Conservation (phyloP, 1,284 basidiomycete genomes). For the Afroboletus lepidellus region DNA sequence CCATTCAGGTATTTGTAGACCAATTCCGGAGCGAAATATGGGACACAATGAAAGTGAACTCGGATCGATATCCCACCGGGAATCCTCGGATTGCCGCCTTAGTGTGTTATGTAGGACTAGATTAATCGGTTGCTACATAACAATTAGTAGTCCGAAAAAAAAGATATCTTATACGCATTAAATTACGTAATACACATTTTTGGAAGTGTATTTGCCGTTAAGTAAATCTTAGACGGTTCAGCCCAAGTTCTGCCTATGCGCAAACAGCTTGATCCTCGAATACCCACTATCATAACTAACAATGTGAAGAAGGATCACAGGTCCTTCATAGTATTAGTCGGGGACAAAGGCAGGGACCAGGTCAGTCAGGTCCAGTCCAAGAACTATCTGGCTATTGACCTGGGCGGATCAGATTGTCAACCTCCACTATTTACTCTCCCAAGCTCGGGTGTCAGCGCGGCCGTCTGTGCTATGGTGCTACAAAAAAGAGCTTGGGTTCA, state of each 20-base stretch:
- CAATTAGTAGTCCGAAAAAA: too few relatives aligned
- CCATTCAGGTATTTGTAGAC: too few relatives aligned
- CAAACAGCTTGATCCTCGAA: constrained; percentile 88
- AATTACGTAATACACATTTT: constrained; percentile 1
- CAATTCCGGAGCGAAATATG: too few relatives aligned
- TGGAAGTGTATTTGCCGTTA: background rate
- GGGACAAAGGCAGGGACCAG: constrained; percentile 94
- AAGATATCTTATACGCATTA: too few relatives aligned
- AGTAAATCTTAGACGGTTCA: too few relatives aligned
- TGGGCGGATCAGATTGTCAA: constrained; percentile 77
- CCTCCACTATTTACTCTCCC: constrained; percentile 90
- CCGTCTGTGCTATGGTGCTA: constrained; percentile 97
- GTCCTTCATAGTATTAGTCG: constrained; percentile 96
- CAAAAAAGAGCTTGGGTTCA: constrained; percentile 95
- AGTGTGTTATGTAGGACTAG: too few relatives aligned
- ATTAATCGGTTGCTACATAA: too few relatives aligned
- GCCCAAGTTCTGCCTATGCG: constrained; percentile 53
- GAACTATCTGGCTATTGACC: background rate
- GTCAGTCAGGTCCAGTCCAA: constrained; percentile 39
- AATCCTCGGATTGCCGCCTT: too few relatives aligned
- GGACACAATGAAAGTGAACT: too few relatives aligned
- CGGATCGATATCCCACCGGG: too few relatives aligned
- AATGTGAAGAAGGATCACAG: constrained; percentile 92
- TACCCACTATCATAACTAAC: constrained; percentile 90
- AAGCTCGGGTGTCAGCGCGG: constrained; percentile 84